Conservation (phyloP, 768 basidiomycete genomes). For the Kwoniella pini region DNA sequence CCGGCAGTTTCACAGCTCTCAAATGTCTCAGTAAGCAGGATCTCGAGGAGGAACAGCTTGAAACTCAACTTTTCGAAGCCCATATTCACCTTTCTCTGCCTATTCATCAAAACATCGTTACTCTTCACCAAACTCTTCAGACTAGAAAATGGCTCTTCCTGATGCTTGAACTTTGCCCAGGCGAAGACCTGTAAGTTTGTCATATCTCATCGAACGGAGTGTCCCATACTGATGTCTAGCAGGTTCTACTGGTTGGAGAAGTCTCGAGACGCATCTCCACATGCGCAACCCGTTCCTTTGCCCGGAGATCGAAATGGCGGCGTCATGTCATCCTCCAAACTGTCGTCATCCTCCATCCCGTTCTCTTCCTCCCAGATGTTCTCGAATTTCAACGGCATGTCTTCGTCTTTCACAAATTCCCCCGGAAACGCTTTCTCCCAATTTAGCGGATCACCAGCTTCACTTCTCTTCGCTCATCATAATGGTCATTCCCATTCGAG, state of each 20-base stretch:
- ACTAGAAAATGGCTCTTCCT: conserved; percentile 88
- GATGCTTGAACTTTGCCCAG: conserved; percentile 91
- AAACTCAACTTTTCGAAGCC: conserved; percentile 89
- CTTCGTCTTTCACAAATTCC: conserved; percentile 42
- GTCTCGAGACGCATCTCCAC: conserved; percentile 66
- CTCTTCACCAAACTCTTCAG: conserved; percentile 87
- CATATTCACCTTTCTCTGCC: conserved; percentile 92
- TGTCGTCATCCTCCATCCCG: conserved; percentile 51
- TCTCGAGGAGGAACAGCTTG: conserved; percentile 81
- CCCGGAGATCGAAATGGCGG: conserved; percentile 33
- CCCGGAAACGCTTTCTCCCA: conserved; percentile 47
- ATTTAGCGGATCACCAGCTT: conserved; percentile 37
- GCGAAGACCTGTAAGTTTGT: conserved; percentile 73
- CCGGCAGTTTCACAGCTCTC: conserved; percentile 74
- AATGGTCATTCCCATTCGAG: conserved; percentile 29
- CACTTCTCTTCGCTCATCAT: conserved; percentile 46
- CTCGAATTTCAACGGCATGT: conserved; percentile 29
- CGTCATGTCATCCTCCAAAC: conserved; percentile 51
- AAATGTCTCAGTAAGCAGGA: conserved; percentile 95
- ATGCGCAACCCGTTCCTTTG: conserved; percentile 31
- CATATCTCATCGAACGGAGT: background rate
- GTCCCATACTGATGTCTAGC: background rate
- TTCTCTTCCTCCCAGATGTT: conserved; percentile 52
- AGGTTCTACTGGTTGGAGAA: conserved; percentile 95
- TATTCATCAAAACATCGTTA: conserved; percentile 89